phyloP scores from a whole-genome alignment of 306 rosid genomes.

The Rosa lucieae region DNA sequence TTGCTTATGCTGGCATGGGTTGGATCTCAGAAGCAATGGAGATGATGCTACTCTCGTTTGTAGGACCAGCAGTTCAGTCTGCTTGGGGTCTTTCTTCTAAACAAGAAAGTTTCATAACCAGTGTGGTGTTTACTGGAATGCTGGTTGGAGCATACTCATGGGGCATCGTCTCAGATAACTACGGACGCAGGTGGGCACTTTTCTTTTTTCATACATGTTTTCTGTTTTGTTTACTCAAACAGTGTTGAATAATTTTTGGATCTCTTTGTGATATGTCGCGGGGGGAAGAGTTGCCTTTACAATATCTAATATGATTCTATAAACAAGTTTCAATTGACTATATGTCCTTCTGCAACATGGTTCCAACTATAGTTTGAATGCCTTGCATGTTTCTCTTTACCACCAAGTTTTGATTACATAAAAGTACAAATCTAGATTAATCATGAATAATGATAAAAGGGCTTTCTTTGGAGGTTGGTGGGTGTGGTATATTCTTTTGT shows the following conservation, averaged over 20 bases:
- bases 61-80: conserved; percentile 92
- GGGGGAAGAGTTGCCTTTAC: not conserved
- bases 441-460: not conserved
- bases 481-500: not conserved
- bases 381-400: not conserved
- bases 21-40: conserved; percentile 99
- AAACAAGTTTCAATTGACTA: not conserved
- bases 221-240: not conserved
- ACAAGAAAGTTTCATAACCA: conserved; percentile 72
- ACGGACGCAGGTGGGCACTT: conserved; percentile 67
- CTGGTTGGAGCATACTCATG: conserved; percentile 84
- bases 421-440: not conserved
- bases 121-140: conserved; percentile 87
- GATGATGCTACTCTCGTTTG: conserved; percentile 94
- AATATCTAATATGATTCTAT: not conserved
- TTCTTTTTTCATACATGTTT: not conserved
- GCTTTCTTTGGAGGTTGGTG: not conserved
- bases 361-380: not conserved
- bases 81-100: conserved; percentile 80
- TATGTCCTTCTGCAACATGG: not conserved
- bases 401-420: not conserved
- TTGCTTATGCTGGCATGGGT: conserved; percentile 87
- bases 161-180: conserved; percentile 89
- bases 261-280: not conserved
- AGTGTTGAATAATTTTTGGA: conserved; percentile 2